These are phyloP conservation scores for Mycotypha africana DNA, from an alignment of 371 early-diverging fungal species.

Conservation along the genomic window DNA sequence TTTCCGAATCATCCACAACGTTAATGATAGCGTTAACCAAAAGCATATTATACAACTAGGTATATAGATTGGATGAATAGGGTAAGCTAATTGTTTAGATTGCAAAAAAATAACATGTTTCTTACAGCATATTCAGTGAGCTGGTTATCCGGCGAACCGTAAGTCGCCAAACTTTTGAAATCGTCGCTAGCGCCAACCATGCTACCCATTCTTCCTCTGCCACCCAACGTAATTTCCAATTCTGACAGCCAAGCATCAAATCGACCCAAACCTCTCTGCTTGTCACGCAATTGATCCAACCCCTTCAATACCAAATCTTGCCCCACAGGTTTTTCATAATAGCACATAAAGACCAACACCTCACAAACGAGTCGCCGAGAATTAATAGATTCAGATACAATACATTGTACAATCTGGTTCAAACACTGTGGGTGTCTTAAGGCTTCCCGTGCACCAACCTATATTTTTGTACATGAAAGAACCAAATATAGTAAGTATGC, in stretches of 20 bases:
- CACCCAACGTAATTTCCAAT: slow-evolving; percentile 65
- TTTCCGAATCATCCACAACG: slow-evolving; percentile 72
- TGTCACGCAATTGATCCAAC: slow-evolving; percentile 53
- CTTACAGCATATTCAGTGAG: slow-evolving; percentile 69
- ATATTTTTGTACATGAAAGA: background rate
- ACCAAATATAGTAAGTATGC: background rate
- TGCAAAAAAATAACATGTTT: background rate
- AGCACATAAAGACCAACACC: slow-evolving; percentile 77
- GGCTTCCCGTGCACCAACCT: slow-evolving; percentile 80
- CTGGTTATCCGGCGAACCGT: slow-evolving; percentile 62
- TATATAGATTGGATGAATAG: background rate
- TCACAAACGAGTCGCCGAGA: slow-evolving; percentile 77
- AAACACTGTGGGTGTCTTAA: slow-evolving; percentile 65
- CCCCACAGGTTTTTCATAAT: slow-evolving; percentile 69
- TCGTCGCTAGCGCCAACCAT: slow-evolving; percentile 79
- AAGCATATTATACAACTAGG: slow-evolving; percentile 73
- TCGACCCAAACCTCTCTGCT: slow-evolving; percentile 52
- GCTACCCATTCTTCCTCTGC: slow-evolving; percentile 82
- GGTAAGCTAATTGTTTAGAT: background rate
- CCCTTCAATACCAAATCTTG: slow-evolving; percentile 73
- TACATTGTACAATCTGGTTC: slow-evolving; percentile 66
- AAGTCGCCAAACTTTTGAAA: slow-evolving; percentile 55
- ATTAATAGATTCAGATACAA: slow-evolving; percentile 66
- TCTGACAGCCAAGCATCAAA: slow-evolving; percentile 84
- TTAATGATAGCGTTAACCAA: slow-evolving; percentile 81